A percentile compares a stretch with the other conserved stretches of the same genome.
Conservation (phyloP, 2,329 filamentous ascomycete species). For the Sphaerostilbella broomeana region DNA sequence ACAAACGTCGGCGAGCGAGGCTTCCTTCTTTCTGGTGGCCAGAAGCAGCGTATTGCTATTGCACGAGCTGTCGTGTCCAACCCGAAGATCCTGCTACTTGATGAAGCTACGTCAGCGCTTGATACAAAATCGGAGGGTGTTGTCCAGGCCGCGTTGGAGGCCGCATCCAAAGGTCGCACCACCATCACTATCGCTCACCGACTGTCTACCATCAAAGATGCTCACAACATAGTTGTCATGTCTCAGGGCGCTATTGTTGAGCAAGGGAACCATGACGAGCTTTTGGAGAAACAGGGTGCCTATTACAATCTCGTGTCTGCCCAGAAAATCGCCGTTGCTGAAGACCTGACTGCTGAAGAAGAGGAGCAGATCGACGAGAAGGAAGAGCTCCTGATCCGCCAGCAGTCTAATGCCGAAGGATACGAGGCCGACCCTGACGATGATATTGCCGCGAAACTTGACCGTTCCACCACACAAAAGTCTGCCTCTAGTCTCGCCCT, state of each 20-base stretch:
- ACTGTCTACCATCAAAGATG: conserved; percentile 86
- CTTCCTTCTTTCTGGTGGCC: conserved; percentile 85
- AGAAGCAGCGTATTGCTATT: conserved; percentile 96
- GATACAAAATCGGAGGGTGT: conserved; percentile 94
- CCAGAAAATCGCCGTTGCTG: conserved; percentile 67
- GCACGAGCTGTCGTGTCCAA: conserved; percentile 85
- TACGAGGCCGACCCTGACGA: conserved; percentile 56
- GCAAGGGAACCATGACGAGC: conserved; percentile 78
- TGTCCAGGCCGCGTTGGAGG: conserved; percentile 87
- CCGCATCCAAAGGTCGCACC: conserved; percentile 76
- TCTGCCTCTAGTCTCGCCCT: conserved; percentile 66
- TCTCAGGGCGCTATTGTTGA: conserved; percentile 76
- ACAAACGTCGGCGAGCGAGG: conserved; percentile 92
- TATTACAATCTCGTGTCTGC: conserved; percentile 85
- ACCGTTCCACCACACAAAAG: conserved; percentile 48
- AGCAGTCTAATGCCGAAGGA: conserved; percentile 32
- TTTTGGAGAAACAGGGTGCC: conserved; percentile 63
- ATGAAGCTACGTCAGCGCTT: conserved; percentile 89
- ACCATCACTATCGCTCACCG: conserved; percentile 96
- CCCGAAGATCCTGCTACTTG: conserved; percentile 84
- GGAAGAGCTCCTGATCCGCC: conserved; percentile 45
- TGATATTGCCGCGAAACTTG: conserved; percentile 51
- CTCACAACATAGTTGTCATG: conserved; percentile 96
- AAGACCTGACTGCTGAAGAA: conserved; percentile 46
- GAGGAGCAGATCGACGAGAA: conserved; percentile 43